Evolutionary conservation across 805 yeast genomes (phyloP).

Genomic region (Brettanomyces sp.): DNA sequence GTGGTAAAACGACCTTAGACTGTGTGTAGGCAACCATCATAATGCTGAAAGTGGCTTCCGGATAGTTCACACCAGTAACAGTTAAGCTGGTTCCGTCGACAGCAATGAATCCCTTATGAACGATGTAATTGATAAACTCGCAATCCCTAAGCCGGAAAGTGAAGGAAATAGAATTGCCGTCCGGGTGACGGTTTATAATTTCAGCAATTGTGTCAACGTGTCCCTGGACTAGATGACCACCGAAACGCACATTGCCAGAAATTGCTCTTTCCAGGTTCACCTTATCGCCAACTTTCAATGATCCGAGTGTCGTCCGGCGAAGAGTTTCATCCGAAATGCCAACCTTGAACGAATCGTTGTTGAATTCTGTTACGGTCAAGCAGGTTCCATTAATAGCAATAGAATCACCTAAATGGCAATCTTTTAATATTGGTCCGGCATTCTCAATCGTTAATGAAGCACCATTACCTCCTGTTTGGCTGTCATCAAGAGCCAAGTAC

Average conservation of each 20-base stretch:
- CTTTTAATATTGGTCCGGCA: constrained; percentile 54
- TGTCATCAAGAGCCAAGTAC: constrained; percentile 34
- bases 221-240: constrained; percentile 98
- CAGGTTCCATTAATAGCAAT: constrained; percentile 87
- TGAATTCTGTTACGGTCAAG: constrained; percentile 82
- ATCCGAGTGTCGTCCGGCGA: constrained; percentile 67
- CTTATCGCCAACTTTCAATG: constrained; percentile 42
- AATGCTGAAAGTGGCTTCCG: constrained; percentile 52
- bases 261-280: constrained; percentile 94
- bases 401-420: constrained; percentile 90
- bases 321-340: constrained; percentile 93
- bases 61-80: constrained; percentile 66
- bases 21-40: constrained; percentile 93
- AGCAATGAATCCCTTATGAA: constrained; percentile 90
- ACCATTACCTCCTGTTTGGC: constrained; percentile 62
- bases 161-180: constrained; percentile 69
- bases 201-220: constrained; percentile 87
- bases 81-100: constrained; percentile 93
- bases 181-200: constrained; percentile 44
- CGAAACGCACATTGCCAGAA: constrained; percentile 67
- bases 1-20: constrained; percentile 63
- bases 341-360: constrained; percentile 57
- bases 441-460: constrained; percentile 59
- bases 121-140: constrained; percentile 62
- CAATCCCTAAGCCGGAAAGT: constrained; percentile 64